Percentiles rank a stretch among this genome's conserved stretches.
Conservation (phyloP, 2,329 filamentous ascomycete genomes). For the Macroventuria anomochaeta region DNA sequence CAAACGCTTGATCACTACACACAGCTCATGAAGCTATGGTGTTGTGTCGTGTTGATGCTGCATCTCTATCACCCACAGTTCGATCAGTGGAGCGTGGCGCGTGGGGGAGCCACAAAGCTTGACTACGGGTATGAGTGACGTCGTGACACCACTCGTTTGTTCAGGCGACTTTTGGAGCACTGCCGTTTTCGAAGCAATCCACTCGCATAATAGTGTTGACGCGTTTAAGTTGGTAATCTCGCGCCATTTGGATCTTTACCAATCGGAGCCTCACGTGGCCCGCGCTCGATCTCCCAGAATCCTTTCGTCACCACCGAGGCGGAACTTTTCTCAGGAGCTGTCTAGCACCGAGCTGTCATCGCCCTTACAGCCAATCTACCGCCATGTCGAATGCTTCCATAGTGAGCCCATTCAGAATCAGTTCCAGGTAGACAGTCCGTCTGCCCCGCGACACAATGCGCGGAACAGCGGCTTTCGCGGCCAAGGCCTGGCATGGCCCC, state of each 20-base stretch:
- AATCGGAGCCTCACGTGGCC: slow-evolving; percentile 30
- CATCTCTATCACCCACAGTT: too few relatives aligned
- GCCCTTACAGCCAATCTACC: slow-evolving; percentile 14
- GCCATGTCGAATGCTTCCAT: slow-evolving; percentile 36
- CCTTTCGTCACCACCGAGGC: slow-evolving; percentile 39
- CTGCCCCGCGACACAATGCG: slow-evolving; percentile 43
- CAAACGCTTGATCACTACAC: too few relatives aligned
- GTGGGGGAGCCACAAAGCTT: slow-evolving; percentile 13
- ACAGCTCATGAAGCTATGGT: too few relatives aligned
- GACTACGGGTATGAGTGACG: slow-evolving; percentile 14
- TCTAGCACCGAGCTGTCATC: slow-evolving; percentile 21
- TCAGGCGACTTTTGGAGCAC: neutral
- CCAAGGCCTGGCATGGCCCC: slow-evolving; percentile 44
- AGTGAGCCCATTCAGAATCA: slow-evolving; percentile 20
- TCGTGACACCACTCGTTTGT: slow-evolving; percentile 3
- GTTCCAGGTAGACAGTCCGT: slow-evolving; percentile 33
- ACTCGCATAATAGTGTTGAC: slow-evolving; percentile 11
- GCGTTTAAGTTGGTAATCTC: slow-evolving; percentile 19
- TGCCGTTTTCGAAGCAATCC: neutral
- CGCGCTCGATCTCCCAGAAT: slow-evolving; percentile 19
- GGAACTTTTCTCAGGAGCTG: slow-evolving; percentile 36
- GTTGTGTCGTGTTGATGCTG: neutral
- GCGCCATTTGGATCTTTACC: slow-evolving; percentile 13
- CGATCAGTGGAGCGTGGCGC: neutral
- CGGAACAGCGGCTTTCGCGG: slow-evolving; percentile 37